These are phyloP conservation scores for Grigorovia jiainica DNA, from an alignment of 805 yeast genomes.

Conservation along the genomic window DNA sequence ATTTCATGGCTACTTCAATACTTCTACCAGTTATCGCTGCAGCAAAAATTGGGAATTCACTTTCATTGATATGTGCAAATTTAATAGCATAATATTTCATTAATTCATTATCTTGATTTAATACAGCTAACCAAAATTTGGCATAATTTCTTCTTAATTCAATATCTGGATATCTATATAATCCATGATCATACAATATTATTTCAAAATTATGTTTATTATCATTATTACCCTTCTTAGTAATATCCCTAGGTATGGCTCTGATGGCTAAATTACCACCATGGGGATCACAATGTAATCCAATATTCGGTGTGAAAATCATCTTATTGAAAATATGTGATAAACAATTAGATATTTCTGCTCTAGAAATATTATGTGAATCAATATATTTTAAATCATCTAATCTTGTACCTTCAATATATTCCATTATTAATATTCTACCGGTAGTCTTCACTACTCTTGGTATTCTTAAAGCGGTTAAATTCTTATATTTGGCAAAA, in stretches of 20 bases:
- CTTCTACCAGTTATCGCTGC: conserved; percentile 95
- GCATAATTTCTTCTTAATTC: conserved; percentile 76
- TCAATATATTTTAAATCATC: conserved; percentile 66
- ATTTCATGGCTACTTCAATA: conserved; percentile 60
- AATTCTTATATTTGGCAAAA: conserved; percentile 42
- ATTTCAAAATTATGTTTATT: conserved; percentile 77
- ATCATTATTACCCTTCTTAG: conserved; percentile 9
- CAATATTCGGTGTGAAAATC: conserved; percentile 90
- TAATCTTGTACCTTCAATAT: conserved; percentile 67
- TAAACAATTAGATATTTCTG: conserved; percentile 74
- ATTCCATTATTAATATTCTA: conserved; percentile 83
- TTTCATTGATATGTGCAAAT: conserved; percentile 70
- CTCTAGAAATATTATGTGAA: conserved; percentile 53
- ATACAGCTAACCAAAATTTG: conserved; percentile 81
- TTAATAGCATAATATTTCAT: conserved; percentile 69
- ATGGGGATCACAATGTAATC: conserved; percentile 96
- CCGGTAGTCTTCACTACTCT: conserved; percentile 52
- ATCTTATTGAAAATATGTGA: conserved; percentile 87
- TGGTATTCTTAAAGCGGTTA: conserved; percentile 79
- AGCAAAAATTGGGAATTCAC: conserved; percentile 74
- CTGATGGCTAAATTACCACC: conserved; percentile 92
- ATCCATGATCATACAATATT: conserved; percentile 87
- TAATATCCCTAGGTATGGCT: conserved; percentile 1
- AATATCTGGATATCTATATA: conserved; percentile 75
- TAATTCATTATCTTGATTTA: conserved; percentile 54